These are phyloP conservation scores for Globisporangium paroecandrum DNA, from an alignment of 352 stramenopile genomes.

Conservation along the genomic window DNA sequence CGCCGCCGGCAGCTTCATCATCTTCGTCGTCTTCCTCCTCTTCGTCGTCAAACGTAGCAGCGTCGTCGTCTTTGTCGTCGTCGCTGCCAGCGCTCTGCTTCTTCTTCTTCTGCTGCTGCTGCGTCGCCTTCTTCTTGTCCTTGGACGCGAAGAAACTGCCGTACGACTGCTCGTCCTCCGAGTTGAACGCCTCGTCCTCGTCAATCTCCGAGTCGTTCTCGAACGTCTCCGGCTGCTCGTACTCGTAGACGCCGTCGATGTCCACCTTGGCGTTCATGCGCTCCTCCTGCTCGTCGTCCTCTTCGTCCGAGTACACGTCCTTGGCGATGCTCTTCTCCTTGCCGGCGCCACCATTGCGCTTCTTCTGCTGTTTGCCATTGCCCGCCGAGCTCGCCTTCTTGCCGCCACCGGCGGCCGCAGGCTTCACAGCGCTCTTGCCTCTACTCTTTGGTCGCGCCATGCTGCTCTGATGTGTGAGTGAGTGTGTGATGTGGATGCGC, in stretches of 20 bases:
- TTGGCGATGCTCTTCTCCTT: constrained; percentile 27
- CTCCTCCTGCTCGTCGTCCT: constrained; percentile 65
- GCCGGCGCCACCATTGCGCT: constrained; percentile 16
- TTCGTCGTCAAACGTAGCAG: constrained; percentile 20
- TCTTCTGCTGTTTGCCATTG: constrained; percentile 16
- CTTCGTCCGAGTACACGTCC: constrained; percentile 82
- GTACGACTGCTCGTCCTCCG: constrained; percentile 89
- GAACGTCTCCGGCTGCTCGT: constrained; percentile 70
- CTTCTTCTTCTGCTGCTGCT: constrained; percentile 13
- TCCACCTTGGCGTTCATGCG: constrained; percentile 65
- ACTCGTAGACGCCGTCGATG: constrained; percentile 80
- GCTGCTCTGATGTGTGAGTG: constrained; percentile 1
- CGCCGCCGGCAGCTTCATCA: constrained; percentile 51
- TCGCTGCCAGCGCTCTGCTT: constrained; percentile 19
- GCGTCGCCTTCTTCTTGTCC: constrained; percentile 21
- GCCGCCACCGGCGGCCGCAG: constrained; percentile 10
- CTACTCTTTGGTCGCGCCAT: constrained; percentile 24
- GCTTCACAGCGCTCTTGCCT: constrained; percentile 18
- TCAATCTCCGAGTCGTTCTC: constrained; percentile 92
- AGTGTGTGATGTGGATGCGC: background rate
- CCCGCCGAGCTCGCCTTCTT: constrained; percentile 22
- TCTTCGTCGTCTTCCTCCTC: constrained; percentile 32
- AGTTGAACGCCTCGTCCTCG: constrained; percentile 93
- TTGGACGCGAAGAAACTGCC: constrained; percentile 75
- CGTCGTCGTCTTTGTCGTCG: constrained; percentile 26